Evolutionary conservation across 2,329 filamentous ascomycete genomes (phyloP).

Genomic region (Pseudogymnoascus sp.): DNA sequence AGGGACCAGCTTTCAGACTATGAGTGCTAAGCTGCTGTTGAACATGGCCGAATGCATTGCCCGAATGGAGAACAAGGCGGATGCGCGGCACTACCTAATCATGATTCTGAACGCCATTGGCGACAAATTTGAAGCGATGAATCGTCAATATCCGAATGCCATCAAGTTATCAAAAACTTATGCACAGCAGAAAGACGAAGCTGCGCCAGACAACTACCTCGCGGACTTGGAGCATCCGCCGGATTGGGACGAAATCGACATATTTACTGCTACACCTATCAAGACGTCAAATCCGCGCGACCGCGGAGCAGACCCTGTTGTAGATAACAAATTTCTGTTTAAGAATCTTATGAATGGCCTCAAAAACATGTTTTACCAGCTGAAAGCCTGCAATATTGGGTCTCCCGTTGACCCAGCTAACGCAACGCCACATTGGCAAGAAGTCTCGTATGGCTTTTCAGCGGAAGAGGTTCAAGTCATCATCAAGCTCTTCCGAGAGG

Average conservation of each 20-base stretch:
- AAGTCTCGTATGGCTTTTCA: slow-evolving; percentile 93
- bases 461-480: slow-evolving; percentile 96
- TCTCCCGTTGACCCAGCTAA: slow-evolving; percentile 67
- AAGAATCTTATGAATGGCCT: slow-evolving; percentile 92
- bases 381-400: slow-evolving; percentile 80
- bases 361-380: slow-evolving; percentile 93
- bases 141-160: slow-evolving; percentile 88
- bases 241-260: slow-evolving; percentile 97
- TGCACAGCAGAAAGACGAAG: slow-evolving; percentile 57
- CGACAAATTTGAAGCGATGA: slow-evolving; percentile 98
- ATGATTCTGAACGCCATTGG: slow-evolving; percentile 97
- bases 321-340: slow-evolving; percentile 97
- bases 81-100: slow-evolving; percentile 90
- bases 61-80: slow-evolving; percentile 84
- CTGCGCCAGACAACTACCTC: slow-evolving; percentile 70
- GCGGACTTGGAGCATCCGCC: slow-evolving; percentile 74
- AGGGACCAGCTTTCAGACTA: slow-evolving; percentile 97
- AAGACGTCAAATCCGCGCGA: slow-evolving; percentile 90
- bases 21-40: slow-evolving; percentile 93
- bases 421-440: slow-evolving; percentile 84
- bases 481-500: slow-evolving; percentile 94
- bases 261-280: slow-evolving; percentile 93
- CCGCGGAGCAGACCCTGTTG: slow-evolving; percentile 79
- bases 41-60: slow-evolving; percentile 99
- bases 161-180: slow-evolving; percentile 83